Evolutionary conservation across 2,329 filamentous ascomycete genomes (phyloP).

Genomic region (Neoarthrinium moseri): DNA sequence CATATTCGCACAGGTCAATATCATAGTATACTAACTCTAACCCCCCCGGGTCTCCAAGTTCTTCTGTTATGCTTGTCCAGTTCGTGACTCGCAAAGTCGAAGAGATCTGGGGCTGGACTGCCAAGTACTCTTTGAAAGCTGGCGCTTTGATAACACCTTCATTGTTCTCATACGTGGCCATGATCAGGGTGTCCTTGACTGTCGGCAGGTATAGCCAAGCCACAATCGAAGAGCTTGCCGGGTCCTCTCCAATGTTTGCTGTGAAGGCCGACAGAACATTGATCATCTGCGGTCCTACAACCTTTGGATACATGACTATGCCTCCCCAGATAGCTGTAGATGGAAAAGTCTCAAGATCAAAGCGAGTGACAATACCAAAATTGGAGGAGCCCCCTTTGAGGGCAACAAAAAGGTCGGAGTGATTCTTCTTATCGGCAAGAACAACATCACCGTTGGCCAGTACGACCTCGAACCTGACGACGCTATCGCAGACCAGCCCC

Average conservation of each 20-base stretch:
- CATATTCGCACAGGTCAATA: not conserved
- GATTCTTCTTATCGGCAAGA: conserved; percentile 9
- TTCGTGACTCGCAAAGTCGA: conserved; percentile 1
- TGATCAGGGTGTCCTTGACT: not conserved
- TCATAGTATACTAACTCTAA: not conserved
- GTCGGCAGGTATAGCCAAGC: not conserved
- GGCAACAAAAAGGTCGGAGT: conserved; percentile 33
- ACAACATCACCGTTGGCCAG: conserved; percentile 17
- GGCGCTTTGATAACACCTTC: not conserved
- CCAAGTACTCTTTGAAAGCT: not conserved
- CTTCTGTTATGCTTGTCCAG: conserved; percentile 1
- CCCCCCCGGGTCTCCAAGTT: conserved; percentile 4
- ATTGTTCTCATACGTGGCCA: not conserved
- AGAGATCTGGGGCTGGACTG: not conserved
- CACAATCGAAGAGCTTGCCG: conserved; percentile 1
- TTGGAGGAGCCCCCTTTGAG: conserved; percentile 28
- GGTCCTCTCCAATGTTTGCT: not conserved
- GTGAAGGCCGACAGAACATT: not conserved
- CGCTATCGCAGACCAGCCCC: conserved; percentile 31
- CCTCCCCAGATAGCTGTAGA: not conserved
- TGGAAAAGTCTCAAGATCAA: conserved; percentile 13
- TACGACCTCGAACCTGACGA: conserved; percentile 31
- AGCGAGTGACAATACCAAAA: conserved; percentile 19
- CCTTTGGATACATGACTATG: not conserved
- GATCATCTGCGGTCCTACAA: not conserved